These are phyloP conservation scores for Cyathus striatus DNA, from an alignment of 768 basidiomycete genomes.

Conservation along the genomic window DNA sequence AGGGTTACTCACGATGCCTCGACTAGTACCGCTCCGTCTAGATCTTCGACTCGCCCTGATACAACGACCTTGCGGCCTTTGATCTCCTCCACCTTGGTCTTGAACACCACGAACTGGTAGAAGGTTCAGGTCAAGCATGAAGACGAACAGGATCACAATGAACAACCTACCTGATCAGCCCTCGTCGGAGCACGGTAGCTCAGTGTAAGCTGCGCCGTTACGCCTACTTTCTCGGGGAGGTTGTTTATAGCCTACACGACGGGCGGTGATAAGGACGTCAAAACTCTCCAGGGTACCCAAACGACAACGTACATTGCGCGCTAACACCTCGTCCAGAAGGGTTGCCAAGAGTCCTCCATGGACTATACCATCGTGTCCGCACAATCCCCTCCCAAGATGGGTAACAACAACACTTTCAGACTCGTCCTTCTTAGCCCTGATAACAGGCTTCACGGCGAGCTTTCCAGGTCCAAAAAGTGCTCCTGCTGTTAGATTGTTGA, in stretches of 20 bases:
- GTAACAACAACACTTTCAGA: conserved; percentile 64
- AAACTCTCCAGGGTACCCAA: background rate
- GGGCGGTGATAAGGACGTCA: background rate
- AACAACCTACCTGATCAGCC: conserved; percentile 69
- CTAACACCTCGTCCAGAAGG: conserved; percentile 80
- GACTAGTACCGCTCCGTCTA: conserved; percentile 77
- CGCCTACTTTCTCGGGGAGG: conserved; percentile 85
- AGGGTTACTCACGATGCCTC: conserved; percentile 67
- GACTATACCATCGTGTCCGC: conserved; percentile 91
- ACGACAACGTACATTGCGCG: conserved; percentile 38
- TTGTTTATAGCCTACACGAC: conserved; percentile 62
- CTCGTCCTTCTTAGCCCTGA: conserved; percentile 73
- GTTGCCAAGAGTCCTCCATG: conserved; percentile 93
- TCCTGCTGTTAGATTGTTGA: conserved; percentile 82
- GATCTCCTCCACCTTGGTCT: conserved; percentile 56
- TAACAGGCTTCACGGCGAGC: conserved; percentile 75
- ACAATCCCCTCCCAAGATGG: conserved; percentile 83
- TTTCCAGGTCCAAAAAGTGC: conserved; percentile 84
- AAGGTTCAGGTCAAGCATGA: background rate
- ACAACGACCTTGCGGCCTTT: conserved; percentile 80
- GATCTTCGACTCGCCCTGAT: conserved; percentile 66
- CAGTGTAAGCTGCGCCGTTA: conserved; percentile 81
- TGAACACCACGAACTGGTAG: conserved; percentile 76
- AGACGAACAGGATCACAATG: no score
- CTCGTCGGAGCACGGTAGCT: conserved; percentile 85